phyloP scores from a whole-genome alignment of 805 yeast species.

The Wickerhamomyces queroliae region DNA sequence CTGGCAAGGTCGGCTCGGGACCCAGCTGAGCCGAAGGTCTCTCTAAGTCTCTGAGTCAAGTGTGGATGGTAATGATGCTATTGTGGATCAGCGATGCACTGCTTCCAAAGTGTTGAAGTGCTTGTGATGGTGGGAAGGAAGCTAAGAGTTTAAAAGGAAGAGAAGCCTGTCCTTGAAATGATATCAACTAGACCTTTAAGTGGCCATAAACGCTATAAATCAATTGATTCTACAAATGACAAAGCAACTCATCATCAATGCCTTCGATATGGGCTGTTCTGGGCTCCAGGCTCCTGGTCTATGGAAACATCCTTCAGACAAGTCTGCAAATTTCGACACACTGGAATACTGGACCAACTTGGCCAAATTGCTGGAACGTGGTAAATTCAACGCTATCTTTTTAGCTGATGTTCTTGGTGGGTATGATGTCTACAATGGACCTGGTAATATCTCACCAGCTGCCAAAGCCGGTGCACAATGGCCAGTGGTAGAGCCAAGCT shows the following conservation, averaged over 20 bases:
- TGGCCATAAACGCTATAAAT: too few species aligned
- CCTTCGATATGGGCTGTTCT: slow-evolving; percentile 29
- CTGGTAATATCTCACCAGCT: slow-evolving; percentile 26
- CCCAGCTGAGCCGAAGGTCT: background rate
- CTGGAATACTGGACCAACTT: slow-evolving; percentile 28
- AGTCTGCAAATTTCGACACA: background rate
- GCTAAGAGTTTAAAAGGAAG: too few species aligned
- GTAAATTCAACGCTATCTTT: slow-evolving; percentile 28
- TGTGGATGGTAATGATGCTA: too few species aligned
- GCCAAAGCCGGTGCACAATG: slow-evolving; percentile 21
- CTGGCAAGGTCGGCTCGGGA: background rate
- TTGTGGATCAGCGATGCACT: too few species aligned
- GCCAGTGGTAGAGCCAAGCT: background rate
- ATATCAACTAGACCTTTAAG: too few species aligned
- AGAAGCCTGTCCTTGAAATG: too few species aligned
- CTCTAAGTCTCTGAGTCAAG: too few species aligned
- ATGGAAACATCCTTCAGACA: background rate
- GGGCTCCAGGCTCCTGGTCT: slow-evolving; percentile 1
- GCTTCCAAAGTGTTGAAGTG: too few species aligned
- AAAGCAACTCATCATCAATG: slow-evolving; percentile 27
- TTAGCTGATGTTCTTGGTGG: slow-evolving; percentile 31
- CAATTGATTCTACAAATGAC: slow-evolving; percentile 4
- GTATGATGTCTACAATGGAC: slow-evolving; percentile 25
- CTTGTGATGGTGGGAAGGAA: too few species aligned
- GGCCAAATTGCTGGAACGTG: slow-evolving; percentile 27